Evolutionary conservation across 2,329 filamentous ascomycete genomes (phyloP), one percentile per base, ranked within the genome.

Genomic region (Nigrospora sphaerica): DNA sequence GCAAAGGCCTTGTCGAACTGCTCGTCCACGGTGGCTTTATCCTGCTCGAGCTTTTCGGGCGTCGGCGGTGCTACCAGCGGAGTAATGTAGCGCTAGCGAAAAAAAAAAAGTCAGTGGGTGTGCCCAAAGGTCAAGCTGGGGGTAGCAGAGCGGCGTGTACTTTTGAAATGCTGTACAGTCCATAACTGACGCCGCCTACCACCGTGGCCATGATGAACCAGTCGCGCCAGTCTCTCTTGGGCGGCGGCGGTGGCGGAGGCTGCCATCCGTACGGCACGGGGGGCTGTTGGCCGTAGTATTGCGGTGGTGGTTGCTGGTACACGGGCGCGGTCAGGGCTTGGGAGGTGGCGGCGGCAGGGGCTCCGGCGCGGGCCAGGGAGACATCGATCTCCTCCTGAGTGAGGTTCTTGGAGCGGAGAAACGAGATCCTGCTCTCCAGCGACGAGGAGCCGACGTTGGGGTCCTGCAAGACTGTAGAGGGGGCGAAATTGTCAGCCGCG

Each of bases 201-300:
- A 97, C 88, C 0, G 93, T 98, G 9, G 93, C 93, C 89, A 97
- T 95, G 67, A 98, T 97, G 69, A 98, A 98, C 87, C 90, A 97
- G 63, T 98, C 93, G 51, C 95, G 80, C 93, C 93, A 98, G 69
- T 98, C 93, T 60, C 93, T 77, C 62, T 82, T 84, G 3, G 90
- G 90, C 3, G 82, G 69, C 46, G 77, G 73, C 1, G 75, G 75
- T 4, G 78, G 72, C 9, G 74, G 66, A 28, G 67, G 73, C 57
- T 80, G 79, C 79, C 79, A 83, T 54, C 74, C 70, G 48, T 74
- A 73, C 2, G 68, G 68, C 49, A 74, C 74, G 42, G 72, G 63
- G 41, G 66, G 60, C 48, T 62, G 63, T 46, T 53, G 62, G 34
- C 69, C 68, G 51, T 69, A 73, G 54, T 67, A 74, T 61, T 62